Conservation (phyloP, 768 basidiomycete genomes). For the Boletus reticulatus region DNA sequence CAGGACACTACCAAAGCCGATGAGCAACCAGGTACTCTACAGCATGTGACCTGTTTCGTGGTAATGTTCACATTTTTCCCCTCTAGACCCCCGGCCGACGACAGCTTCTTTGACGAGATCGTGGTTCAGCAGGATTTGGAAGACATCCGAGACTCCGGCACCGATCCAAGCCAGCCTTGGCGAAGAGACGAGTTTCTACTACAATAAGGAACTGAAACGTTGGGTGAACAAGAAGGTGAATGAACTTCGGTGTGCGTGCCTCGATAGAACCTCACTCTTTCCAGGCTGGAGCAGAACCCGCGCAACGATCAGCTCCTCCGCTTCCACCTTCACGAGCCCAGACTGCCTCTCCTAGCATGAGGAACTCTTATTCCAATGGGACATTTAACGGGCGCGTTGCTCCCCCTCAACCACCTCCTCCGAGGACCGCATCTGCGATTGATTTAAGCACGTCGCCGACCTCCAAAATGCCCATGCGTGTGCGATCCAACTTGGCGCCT, state of each 20-base stretch:
- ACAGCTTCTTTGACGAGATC: constrained; percentile 43
- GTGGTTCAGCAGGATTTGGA: constrained; percentile 87
- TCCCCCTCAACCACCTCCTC: constrained; percentile 19
- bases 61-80: background rate
- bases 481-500: constrained; percentile 66
- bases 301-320: constrained; percentile 53
- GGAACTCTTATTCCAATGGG: constrained; percentile 35
- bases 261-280: background rate
- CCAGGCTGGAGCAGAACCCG: constrained; percentile 55
- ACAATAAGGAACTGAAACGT: constrained; percentile 90
- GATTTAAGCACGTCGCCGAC: constrained; percentile 56
- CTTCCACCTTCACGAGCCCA: constrained; percentile 85
- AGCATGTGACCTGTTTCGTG: background rate
- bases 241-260: background rate
- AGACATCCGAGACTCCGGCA: constrained; percentile 58
- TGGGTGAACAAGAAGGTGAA: constrained; percentile 95
- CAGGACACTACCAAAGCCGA: constrained; percentile 19
- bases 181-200: constrained; percentile 87
- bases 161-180: constrained; percentile 93
- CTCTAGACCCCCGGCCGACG: constrained; percentile 12
- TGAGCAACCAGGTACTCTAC: constrained; percentile 33
- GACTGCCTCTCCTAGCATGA: constrained; percentile 74
- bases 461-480: constrained; percentile 50
- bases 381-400: constrained; percentile 18
- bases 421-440: constrained; percentile 62